phyloP scores from a whole-genome alignment of 352 stramenopile genomes.

The Peronospora belbahrii region DNA sequence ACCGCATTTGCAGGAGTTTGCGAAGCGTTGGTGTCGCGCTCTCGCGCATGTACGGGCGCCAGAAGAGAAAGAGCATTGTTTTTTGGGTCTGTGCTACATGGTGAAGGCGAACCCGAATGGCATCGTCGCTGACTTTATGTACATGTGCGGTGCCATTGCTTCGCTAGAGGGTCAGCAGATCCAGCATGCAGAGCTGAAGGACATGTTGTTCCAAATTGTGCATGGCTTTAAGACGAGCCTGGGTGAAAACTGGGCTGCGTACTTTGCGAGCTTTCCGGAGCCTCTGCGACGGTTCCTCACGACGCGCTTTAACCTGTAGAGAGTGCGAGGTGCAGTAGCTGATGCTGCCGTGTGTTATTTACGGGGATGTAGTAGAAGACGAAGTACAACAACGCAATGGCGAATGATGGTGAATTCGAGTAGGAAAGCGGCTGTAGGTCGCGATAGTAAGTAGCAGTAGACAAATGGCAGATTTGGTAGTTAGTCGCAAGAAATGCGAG shows the following conservation, averaged over 20 bases:
- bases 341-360: slow-evolving; percentile 9
- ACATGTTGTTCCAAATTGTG: slow-evolving; percentile 85
- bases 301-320: slow-evolving; percentile 77
- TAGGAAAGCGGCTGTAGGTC: slow-evolving; percentile 20
- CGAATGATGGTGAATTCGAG: slow-evolving; percentile 13
- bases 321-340: slow-evolving; percentile 5
- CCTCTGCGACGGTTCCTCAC: slow-evolving; percentile 73
- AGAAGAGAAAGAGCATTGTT: slow-evolving; percentile 87
- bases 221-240: slow-evolving; percentile 85
- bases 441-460: slow-evolving; percentile 40
- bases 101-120: slow-evolving; percentile 86
- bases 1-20: slow-evolving; percentile 78
- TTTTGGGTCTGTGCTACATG: slow-evolving; percentile 87
- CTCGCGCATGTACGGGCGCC: slow-evolving; percentile 76
- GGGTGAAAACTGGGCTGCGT: slow-evolving; percentile 80
- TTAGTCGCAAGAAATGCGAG: slow-evolving; percentile 26
- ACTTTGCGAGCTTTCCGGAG: slow-evolving; percentile 80
- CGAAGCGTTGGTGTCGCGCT: slow-evolving; percentile 83
- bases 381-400: slow-evolving; percentile 9
- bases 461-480: slow-evolving; percentile 22
- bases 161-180: slow-evolving; percentile 79
- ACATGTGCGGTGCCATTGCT: slow-evolving; percentile 84
- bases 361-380: slow-evolving; percentile 10
- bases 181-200: slow-evolving; percentile 66
- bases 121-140: slow-evolving; percentile 86